Base-by-base conservation (phyloP, 2,329 filamentous ascomycete genomes). In the Celoporthe dispersa region DNA sequence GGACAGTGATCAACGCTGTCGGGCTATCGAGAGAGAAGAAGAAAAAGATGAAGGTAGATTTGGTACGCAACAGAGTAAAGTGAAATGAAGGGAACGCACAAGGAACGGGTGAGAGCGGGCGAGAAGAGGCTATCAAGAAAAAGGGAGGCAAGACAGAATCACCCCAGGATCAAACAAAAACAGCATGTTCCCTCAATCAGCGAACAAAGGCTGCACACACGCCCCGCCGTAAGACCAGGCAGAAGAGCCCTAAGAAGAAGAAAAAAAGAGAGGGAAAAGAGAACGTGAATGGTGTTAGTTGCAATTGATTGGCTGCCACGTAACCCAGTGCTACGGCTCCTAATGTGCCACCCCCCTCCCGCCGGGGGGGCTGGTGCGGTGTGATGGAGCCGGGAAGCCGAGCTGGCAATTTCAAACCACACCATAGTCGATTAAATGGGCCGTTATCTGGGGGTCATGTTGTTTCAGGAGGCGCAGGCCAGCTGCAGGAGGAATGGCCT, bases 1-100 rank as follows among this genome's bases (percentile, higher is more conserved):
- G 61, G 67, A 55, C 64, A 70, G 64, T 71, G 68, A 62, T 71
- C 70, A 70, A 71, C 70, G 35, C 68, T 53, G 61, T 64, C 70
- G 59, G 33, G 53, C 9, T 44, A 41, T 63, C 22, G 44, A 3
- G 44, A n/a, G 22, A 48, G 22, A 22, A 68, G 51, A 57, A 35
- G 11, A 39, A 39, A 11, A 12, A 12, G 12, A 22, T 25, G 48
- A 44, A 69, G 35, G 44, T 55, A 28, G 1, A 19, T 19, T 35
- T 31, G 37, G 28, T 61, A 53, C 19, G 16, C 39, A 31, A 22
- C 37, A 53, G 28, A 57, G 35, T 9, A 55, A 48, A 48, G 16
- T 44, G 41, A 22, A 48, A 7, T 48, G 44, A 63, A 41, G 48
- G 48, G 44, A 25, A 51, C 62, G 63, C 63, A 16, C 28, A 66